A percentile compares a stretch with the other conserved stretches of the same genome.
These are phyloP conservation scores for Ammopiptanthus mongolicus DNA, from an alignment of 306 rosid genomes.

Conservation along the genomic window DNA sequence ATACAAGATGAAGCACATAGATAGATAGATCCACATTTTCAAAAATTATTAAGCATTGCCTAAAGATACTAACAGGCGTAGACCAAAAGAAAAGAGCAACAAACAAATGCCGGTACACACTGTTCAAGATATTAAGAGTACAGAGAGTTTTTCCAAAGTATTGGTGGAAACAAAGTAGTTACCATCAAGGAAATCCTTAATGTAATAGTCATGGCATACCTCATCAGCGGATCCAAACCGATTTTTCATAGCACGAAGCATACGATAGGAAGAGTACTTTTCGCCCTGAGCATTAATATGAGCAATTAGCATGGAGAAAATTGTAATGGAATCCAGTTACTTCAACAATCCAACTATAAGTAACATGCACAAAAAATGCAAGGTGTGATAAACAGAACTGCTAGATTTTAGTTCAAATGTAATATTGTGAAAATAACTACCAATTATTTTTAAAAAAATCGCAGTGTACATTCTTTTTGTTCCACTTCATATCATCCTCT, in stretches of 20 bases:
- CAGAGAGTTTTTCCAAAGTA: background rate
- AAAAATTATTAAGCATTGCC: slow-evolving; percentile 2
- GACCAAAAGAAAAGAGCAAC: slow-evolving; percentile 15
- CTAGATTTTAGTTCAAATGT: background rate
- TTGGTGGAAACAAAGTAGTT: slow-evolving; percentile 1
- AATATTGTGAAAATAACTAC: slow-evolving; percentile 9
- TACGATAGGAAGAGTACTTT: slow-evolving; percentile 69
- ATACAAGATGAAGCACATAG: background rate
- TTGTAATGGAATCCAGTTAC: background rate
- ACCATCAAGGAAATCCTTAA: background rate
- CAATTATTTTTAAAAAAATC: background rate
- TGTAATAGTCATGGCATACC: slow-evolving; percentile 35
- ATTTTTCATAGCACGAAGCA: slow-evolving; percentile 92
- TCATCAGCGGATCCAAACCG: slow-evolving; percentile 94
- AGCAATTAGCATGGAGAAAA: slow-evolving; percentile 18
- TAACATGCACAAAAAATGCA: background rate
- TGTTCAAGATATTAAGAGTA: background rate
- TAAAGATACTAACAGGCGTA: slow-evolving; percentile 15
- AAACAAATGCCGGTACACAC: background rate
- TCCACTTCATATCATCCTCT: background rate
- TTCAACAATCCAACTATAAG: slow-evolving; percentile 4
- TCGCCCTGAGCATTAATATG: slow-evolving; percentile 62
- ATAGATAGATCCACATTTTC: background rate
- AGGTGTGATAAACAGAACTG: background rate
- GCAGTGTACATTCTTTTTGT: background rate